A percentile compares a stretch with the other conserved stretches of the same genome.
phyloP scores from a whole-genome alignment of 305 asterid species.

The Solanum chacoense region DNA sequence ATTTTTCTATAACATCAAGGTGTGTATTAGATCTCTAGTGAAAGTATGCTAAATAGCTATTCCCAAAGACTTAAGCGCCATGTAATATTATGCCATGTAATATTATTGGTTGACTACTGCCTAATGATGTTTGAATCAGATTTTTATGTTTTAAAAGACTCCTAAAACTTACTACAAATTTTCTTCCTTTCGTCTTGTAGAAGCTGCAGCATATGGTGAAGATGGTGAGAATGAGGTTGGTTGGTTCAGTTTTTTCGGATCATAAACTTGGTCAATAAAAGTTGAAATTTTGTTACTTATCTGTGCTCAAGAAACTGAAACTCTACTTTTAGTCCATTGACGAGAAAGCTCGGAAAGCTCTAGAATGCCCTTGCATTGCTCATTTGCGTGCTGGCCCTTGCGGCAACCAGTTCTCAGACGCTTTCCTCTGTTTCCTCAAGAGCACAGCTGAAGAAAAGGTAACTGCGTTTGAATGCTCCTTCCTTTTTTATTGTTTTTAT shows the following conservation, averaged over 20 bases:
- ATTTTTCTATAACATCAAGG: neutral
- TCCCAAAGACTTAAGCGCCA: neutral
- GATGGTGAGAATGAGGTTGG: slow-evolving; percentile 34
- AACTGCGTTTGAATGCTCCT: neutral
- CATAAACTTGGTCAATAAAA: neutral
- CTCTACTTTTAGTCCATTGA: slow-evolving; percentile 35
- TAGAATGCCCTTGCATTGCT: slow-evolving; percentile 90
- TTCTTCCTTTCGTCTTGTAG: slow-evolving; percentile 14
- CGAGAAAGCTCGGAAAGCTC: slow-evolving; percentile 67
- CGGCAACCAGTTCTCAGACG: slow-evolving; percentile 68
- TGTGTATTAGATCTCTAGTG: neutral
- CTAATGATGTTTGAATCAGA: neutral
- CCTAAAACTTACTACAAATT: neutral
- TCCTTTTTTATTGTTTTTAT: neutral
- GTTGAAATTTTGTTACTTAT: neutral
- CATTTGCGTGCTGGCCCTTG: slow-evolving; percentile 67
- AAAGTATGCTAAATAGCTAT: neutral
- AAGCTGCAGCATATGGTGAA: slow-evolving; percentile 76
- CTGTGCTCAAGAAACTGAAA: neutral
- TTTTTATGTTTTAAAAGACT: neutral
- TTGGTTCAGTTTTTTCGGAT: slow-evolving; percentile 4
- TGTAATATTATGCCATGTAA: neutral
- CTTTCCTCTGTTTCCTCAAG: slow-evolving; percentile 82
- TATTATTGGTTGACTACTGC: neutral
- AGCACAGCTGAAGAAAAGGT: slow-evolving; percentile 77